Evolutionary conservation across 805 yeast genomes (phyloP), one percentile per base, ranked within the genome.

Genomic region (Saccharomycopsis fibuligera): DNA sequence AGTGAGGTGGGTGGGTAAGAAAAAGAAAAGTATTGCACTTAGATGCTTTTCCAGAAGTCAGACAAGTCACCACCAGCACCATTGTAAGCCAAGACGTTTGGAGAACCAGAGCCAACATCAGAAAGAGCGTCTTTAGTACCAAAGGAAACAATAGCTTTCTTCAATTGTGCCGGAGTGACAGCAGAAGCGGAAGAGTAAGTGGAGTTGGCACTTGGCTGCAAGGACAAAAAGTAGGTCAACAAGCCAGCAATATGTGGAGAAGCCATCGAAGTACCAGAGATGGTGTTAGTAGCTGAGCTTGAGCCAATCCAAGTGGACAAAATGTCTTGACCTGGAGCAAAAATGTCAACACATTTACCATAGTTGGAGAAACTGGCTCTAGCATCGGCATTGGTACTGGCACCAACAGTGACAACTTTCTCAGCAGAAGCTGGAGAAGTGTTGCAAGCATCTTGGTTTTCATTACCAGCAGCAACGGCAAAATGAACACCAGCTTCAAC

Each of bases 301-400:
- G 78, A 72, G 45, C 80, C 79, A 55, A 72, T 76, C 64, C 84
- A 86, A 35, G 91, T 84, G 39, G 96, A 87, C 57, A 83, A 73
- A 53, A 91, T 79, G 64, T 87, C 83, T 60, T 87, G 82, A 62
- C 99, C 99, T 23, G 99, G 99, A 25, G 96, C 99, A 63, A 88
- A 91, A 56, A 91, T 83, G 63, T 91, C 97, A 50, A 93, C 97
- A 74, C 99, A 91, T 62, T 75, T 77, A 54, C 80, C 80, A 61
- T 65, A 74, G 68, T 75, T 75, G 52, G 78, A 75, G 62, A 74
- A 75, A 60, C 68, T 67, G 17, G 80, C 78, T 50, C 70, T 67
- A 47, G 66, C 67, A 53, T 74, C 78, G 29, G 64, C 56, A 42
- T 64, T 61, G 48, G 72, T 69, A 35, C 74, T 63, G 40, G 78